Evolutionary conservation across 371 early-diverging fungal genomes (phyloP).

Genomic region (Mortierella sp.): DNA sequence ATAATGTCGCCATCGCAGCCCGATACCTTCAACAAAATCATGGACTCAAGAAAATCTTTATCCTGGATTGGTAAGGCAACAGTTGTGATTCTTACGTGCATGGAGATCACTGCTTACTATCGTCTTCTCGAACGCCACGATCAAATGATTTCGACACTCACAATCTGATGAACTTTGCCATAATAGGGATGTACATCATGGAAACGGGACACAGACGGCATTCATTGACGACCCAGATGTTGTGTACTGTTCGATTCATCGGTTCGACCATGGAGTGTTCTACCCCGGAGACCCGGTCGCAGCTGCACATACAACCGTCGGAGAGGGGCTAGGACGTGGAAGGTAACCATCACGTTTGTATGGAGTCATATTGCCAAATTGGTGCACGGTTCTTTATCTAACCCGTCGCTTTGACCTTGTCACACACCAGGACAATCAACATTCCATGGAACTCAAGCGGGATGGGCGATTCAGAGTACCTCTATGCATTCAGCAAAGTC

Average conservation of each 20-base stretch:
- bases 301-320: conserved; percentile 65
- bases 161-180: too few relatives aligned
- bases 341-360: conserved; percentile 62
- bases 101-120: too few relatives aligned
- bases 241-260: conserved; percentile 88
- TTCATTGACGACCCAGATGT: conserved; percentile 84
- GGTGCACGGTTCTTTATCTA: background rate
- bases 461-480: conserved; percentile 89
- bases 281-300: conserved; percentile 79
- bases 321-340: conserved; percentile 73
- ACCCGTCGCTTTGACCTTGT: too few relatives aligned
- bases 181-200: conserved; percentile 93
- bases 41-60: conserved; percentile 72
- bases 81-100: too few relatives aligned
- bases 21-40: conserved; percentile 63
- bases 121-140: too few relatives aligned
- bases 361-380: background rate
- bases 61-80: conserved; percentile 85
- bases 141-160: too few relatives aligned
- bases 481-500: conserved; percentile 82
- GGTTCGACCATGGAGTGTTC: conserved; percentile 83
- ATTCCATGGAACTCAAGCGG: conserved; percentile 85
- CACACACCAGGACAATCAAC: conserved; percentile 78
- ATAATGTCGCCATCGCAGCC: conserved; percentile 90
- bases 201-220: conserved; percentile 92